A percentile compares a stretch with the other conserved stretches of the same genome.
Conservation (phyloP, 1,284 basidiomycete species). For the Trametes versicolor region DNA sequence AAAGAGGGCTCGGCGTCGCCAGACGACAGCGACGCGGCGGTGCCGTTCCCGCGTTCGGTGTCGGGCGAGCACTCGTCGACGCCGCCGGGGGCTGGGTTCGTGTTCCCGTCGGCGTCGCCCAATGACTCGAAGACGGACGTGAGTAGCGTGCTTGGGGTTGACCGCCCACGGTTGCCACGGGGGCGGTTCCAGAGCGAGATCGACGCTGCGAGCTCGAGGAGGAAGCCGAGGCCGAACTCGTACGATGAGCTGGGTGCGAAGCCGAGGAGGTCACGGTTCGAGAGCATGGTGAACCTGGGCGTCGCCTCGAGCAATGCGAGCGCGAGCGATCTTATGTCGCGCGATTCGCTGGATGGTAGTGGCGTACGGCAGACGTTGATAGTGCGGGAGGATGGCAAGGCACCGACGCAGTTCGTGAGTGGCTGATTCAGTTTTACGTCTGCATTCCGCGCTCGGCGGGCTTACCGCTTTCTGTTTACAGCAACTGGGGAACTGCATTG, state of each 20-base stretch:
- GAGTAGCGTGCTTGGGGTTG: slow-evolving; percentile 35
- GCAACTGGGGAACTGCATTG: slow-evolving; percentile 97
- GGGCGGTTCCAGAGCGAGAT: slow-evolving; percentile 78
- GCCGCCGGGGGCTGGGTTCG: slow-evolving; percentile 47
- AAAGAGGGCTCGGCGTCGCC: slow-evolving; percentile 40
- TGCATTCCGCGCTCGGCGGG: slow-evolving; percentile 17
- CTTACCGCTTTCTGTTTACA: slow-evolving; percentile 44
- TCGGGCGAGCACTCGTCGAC: slow-evolving; percentile 59
- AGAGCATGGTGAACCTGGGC: slow-evolving; percentile 73
- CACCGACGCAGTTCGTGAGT: slow-evolving; percentile 86
- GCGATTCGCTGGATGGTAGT: slow-evolving; percentile 70
- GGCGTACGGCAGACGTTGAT: slow-evolving; percentile 80
- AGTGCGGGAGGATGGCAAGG: slow-evolving; percentile 84
- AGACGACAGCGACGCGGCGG: slow-evolving; percentile 48
- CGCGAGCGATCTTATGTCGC: slow-evolving; percentile 70
- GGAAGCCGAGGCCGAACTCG: slow-evolving; percentile 69
- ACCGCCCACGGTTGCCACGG: slow-evolving; percentile 60
- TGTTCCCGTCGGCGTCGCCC: slow-evolving; percentile 41
- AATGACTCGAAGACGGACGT: slow-evolving; percentile 36
- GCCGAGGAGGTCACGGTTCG: slow-evolving; percentile 65
- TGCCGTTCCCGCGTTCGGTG: slow-evolving; percentile 71
- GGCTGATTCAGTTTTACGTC: neutral
- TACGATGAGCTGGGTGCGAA: slow-evolving; percentile 70
- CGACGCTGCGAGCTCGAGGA: slow-evolving; percentile 60
- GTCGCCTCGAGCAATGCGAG: slow-evolving; percentile 60